Percentiles rank a stretch among this genome's conserved stretches.
Conservation (phyloP, 345 rosid genomes). For the Carallia brachiata region DNA sequence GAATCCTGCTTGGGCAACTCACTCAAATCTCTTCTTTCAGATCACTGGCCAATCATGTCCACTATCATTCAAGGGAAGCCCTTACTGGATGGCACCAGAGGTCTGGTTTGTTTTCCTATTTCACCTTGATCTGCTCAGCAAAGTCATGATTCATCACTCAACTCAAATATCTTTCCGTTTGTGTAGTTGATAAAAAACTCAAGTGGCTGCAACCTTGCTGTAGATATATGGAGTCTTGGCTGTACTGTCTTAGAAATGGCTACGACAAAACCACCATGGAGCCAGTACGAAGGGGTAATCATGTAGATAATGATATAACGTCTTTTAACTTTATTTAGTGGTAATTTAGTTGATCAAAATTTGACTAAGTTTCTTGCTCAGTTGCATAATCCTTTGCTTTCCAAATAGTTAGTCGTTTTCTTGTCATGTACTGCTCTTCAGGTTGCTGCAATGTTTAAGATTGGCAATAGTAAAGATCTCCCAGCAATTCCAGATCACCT, state of each 20-base stretch:
- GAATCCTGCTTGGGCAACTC: neutral
- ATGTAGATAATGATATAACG: too few species aligned
- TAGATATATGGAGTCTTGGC: conserved; percentile 88
- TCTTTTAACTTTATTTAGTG: too few species aligned
- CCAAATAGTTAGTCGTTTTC: neutral
- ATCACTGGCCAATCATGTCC: conserved; percentile 79
- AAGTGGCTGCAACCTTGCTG: conserved; percentile 65
- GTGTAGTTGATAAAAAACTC: conserved; percentile 63
- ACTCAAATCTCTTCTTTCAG: conserved; percentile 23
- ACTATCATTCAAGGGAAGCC: conserved; percentile 78
- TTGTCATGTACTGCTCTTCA: neutral
- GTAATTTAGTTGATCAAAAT: too few species aligned
- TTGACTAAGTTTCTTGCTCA: conserved; percentile 1
- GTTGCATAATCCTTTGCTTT: neutral
- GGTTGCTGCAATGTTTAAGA: neutral
- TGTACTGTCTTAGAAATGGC: conserved; percentile 88
- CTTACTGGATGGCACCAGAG: conserved; percentile 92
- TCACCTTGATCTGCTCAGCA: neutral
- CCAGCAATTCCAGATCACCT: conserved; percentile 59
- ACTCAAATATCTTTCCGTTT: conserved; percentile 1
- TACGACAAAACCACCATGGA: conserved; percentile 83
- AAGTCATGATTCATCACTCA: neutral
- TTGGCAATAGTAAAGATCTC: conserved; percentile 72
- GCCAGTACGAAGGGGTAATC: conserved; percentile 73
- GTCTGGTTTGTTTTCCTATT: conserved; percentile 29